phyloP scores from a whole-genome alignment of 768 basidiomycete genomes.

The Collybia sp. region DNA sequence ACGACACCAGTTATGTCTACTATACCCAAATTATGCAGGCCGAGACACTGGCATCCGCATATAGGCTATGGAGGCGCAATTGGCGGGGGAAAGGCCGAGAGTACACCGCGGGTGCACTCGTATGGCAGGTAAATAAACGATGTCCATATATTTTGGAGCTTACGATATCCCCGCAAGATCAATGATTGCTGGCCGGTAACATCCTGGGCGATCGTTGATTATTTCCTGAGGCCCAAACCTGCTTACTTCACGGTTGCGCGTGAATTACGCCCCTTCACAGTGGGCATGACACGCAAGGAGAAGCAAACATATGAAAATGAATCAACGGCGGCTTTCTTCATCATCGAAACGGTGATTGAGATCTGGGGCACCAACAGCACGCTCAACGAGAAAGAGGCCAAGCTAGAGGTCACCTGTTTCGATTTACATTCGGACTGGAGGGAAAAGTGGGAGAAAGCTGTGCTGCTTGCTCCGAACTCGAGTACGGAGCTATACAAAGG shows the following conservation, averaged over 20 bases:
- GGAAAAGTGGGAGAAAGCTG: constrained; percentile 41
- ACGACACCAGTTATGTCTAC: constrained; percentile 68
- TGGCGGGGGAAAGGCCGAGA: constrained; percentile 87
- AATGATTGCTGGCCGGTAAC: constrained; percentile 95
- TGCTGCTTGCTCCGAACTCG: constrained; percentile 63
- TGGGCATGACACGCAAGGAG: constrained; percentile 84
- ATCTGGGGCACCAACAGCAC: constrained; percentile 89
- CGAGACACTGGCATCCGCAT: constrained; percentile 84
- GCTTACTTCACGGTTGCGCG: constrained; percentile 85
- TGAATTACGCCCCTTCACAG: constrained; percentile 75
- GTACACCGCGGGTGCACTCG: constrained; percentile 86
- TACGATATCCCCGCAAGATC: constrained; percentile 38
- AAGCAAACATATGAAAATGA: constrained; percentile 51
- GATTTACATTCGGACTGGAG: constrained; percentile 63
- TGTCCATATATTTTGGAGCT: not conserved
- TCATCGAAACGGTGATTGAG: constrained; percentile 63
- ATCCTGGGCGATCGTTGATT: constrained; percentile 92
- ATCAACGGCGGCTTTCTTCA: constrained; percentile 61
- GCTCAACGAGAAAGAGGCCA: constrained; percentile 49
- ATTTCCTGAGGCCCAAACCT: constrained; percentile 91
- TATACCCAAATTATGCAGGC: constrained; percentile 97
- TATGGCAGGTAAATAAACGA: constrained; percentile 77
- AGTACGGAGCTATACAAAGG: constrained; percentile 84
- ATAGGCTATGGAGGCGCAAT: constrained; percentile 86
- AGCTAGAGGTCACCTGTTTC: constrained; percentile 61